Conservation (phyloP, 73 alveolate species). For the Paramecium sexaurelia region DNA sequence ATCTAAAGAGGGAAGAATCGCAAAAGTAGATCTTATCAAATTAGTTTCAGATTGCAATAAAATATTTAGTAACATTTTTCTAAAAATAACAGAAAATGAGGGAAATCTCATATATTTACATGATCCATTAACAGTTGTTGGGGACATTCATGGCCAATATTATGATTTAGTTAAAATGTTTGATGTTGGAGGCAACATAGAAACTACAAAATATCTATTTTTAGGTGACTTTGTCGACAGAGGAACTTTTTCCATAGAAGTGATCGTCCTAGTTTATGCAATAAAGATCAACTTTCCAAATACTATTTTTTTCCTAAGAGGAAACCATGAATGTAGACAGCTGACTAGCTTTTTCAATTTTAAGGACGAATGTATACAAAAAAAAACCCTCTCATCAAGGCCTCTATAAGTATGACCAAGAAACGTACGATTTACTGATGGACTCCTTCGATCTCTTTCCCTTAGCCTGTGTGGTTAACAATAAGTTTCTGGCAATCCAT, state of each 20-base stretch:
- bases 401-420: constrained; percentile 74
- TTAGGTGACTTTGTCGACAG: constrained; percentile 96
- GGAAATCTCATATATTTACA: constrained; percentile 89
- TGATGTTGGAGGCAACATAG: constrained; percentile 94
- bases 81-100: constrained; percentile 78
- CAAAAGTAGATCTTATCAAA: constrained; percentile 71
- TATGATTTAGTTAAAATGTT: constrained; percentile 92
- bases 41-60: constrained; percentile 73
- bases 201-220: constrained; percentile 90
- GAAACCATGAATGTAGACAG: constrained; percentile 93
- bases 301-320: constrained; percentile 84
- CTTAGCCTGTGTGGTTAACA: constrained; percentile 77
- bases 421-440: constrained; percentile 78
- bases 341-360: constrained; percentile 89
- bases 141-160: constrained; percentile 96
- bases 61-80: constrained; percentile 74
- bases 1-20: constrained; percentile 84
- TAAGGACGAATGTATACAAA: constrained; percentile 77
- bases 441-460: constrained; percentile 86
- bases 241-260: constrained; percentile 94
- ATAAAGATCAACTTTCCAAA: constrained; percentile 86
- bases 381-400: constrained; percentile 26
- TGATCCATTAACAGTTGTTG: constrained; percentile 95
- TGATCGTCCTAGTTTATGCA: constrained; percentile 79
- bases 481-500: constrained; percentile 80